phyloP scores from a whole-genome alignment of 257 asterid genomes.

The Ocimum tenuiflorum region DNA sequence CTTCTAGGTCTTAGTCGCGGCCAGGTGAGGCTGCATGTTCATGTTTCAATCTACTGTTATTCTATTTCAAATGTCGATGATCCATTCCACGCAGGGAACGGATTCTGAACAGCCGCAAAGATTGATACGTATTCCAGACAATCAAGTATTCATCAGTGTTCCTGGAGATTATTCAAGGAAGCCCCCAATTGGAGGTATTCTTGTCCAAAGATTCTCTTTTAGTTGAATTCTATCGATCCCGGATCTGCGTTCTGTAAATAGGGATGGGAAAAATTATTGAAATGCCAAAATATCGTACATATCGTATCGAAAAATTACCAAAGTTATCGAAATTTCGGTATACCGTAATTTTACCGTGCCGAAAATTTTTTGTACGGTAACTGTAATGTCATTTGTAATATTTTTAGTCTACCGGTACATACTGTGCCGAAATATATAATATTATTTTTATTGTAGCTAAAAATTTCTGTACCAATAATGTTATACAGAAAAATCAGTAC shows the following conservation, averaged over 20 bases:
- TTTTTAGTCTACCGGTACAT: too few species aligned
- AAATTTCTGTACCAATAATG: too few species aligned
- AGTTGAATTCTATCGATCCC: conserved; percentile 3
- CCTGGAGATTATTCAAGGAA: conserved; percentile 97
- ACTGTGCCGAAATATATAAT: too few species aligned
- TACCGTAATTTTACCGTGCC: too few species aligned
- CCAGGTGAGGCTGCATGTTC: conserved; percentile 35
- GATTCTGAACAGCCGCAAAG: conserved; percentile 25
- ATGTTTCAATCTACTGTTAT: background rate
- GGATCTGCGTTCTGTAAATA: background rate
- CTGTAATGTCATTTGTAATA: too few species aligned
- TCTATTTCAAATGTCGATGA: background rate
- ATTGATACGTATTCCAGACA: conserved; percentile 37
- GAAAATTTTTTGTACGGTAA: too few species aligned
- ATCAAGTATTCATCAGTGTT: conserved; percentile 64
- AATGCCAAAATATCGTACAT: too few species aligned
- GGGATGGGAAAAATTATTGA: too few species aligned
- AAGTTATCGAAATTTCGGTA: too few species aligned
- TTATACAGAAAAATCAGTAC: too few species aligned
- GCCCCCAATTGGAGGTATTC: conserved; percentile 83
- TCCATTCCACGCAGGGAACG: conserved; percentile 43
- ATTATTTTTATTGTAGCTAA: too few species aligned
- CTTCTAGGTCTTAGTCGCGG: conserved; percentile 55
- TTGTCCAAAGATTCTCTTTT: background rate
- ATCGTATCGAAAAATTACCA: too few species aligned